Evolutionary conservation across 2,329 filamentous ascomycete genomes (phyloP), one percentile per base, ranked within the genome.

Genomic region (Aspergillus sp.): DNA sequence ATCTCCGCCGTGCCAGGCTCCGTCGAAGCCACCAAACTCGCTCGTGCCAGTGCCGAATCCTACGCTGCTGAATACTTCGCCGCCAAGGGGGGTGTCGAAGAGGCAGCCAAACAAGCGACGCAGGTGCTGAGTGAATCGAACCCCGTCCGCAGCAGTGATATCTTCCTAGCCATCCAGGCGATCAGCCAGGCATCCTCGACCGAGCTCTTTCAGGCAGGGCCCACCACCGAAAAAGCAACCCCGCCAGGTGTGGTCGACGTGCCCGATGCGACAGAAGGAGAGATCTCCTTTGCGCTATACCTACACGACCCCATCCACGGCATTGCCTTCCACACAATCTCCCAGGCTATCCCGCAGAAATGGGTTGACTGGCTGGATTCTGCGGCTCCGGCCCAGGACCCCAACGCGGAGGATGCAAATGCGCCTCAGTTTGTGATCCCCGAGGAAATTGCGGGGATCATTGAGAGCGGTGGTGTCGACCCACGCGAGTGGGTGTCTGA

Each of bases 401-500:
- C 70, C 3, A 62, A 69, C 35, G 66, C 65, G 7, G 64, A 74
- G 43, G 66, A 63, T 32, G 66, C 63, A n/a, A 44, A 64, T 22
- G 49, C 59, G 5, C 56, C 63, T 2, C 63, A 50, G 32, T 52
- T 60, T 5, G 54, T 61, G 2, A 69, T 90, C 30, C 91, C 93
- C 0, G 85, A 88, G 23, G 89, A 90, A 62, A 96, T 98, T 59
- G 78, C 81, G 19, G 87, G 91, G 56, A 95, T 97, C 53, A 82
- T 98, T 44, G 74, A 80, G 48, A 75, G 70, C 45, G 83, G 83
- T 13, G 83, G 82, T 7, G 88, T 97, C 2, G 93, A 98, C 63
- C 93, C 93, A 0, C 79, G 93, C 49, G 93, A 98, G 68, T 98
- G 93, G 93, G 88, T 95, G 33, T 86, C 90, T 3, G 93, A 97